These are phyloP conservation scores for Vitis hybrid DNA, from an alignment of 177 flowering plant genomes.

Conservation along the genomic window DNA sequence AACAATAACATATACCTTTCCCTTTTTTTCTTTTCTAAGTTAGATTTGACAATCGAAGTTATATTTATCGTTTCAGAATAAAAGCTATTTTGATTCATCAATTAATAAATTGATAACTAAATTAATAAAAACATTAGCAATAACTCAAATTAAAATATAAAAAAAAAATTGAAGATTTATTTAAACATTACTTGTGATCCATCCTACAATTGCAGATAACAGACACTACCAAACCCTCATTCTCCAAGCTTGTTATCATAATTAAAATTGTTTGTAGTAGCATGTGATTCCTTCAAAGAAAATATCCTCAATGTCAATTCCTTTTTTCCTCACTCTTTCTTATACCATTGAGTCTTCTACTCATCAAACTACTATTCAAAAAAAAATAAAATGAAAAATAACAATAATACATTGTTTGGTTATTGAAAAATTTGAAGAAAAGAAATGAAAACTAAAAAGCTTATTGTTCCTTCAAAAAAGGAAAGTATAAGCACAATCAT, in stretches of 20 bases:
- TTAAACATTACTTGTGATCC: constrained; percentile 76
- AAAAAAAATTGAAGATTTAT: too few relatives aligned
- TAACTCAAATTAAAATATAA: neutral
- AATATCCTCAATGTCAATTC: constrained; percentile 76
- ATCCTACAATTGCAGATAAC: constrained; percentile 97
- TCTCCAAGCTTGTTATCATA: constrained; percentile 97
- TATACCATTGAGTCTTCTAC: constrained; percentile 16
- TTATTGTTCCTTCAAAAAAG: too few relatives aligned
- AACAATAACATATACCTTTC: too few relatives aligned
- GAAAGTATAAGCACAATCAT: too few relatives aligned
- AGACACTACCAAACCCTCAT: constrained; percentile 95
- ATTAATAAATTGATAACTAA: too few relatives aligned
- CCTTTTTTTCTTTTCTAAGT: too few relatives aligned
- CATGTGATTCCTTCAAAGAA: constrained; percentile 89
- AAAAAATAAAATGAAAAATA: too few relatives aligned
- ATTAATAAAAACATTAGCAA: too few relatives aligned
- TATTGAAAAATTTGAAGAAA: too few relatives aligned
- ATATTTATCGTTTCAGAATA: neutral
- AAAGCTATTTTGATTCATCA: neutral
- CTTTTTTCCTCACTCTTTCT: constrained; percentile 62
- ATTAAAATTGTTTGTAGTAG: constrained; percentile 93
- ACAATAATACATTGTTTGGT: too few relatives aligned
- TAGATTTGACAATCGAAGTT: neutral
- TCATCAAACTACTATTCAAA: neutral
- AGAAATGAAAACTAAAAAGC: too few relatives aligned